phyloP scores from a whole-genome alignment of 2,329 filamentous ascomycete genomes.

The Aspergillus glaucus region DNA sequence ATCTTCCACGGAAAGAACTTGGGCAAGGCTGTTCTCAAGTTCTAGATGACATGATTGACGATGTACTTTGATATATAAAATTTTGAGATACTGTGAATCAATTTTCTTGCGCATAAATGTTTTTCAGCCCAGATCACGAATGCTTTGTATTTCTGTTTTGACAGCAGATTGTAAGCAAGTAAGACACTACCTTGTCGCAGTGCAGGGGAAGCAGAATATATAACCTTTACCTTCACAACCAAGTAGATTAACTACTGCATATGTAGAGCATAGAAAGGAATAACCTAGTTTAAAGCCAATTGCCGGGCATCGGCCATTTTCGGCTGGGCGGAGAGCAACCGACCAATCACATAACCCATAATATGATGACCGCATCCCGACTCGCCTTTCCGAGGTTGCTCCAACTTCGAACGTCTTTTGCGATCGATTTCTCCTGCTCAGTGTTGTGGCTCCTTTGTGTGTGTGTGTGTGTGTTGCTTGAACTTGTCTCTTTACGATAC shows the following conservation, averaged over 20 bases:
- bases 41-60: slow-evolving; percentile 36
- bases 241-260: neutral
- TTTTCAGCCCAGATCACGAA: too few relatives aligned
- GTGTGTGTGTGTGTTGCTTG: neutral
- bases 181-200: too few relatives aligned
- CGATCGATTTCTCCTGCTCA: neutral
- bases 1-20: slow-evolving; percentile 76
- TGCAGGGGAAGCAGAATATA: too few relatives aligned
- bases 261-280: neutral
- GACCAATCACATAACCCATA: slow-evolving; percentile 31
- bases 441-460: neutral
- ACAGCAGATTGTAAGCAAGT: too few relatives aligned
- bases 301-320: slow-evolving; percentile 28
- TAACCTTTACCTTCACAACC: too few relatives aligned
- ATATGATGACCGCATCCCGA: slow-evolving; percentile 36
- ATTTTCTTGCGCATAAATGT: too few relatives aligned
- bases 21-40: slow-evolving; percentile 76
- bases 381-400: slow-evolving; percentile 32
- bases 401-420: slow-evolving; percentile 9
- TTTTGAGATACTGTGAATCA: too few relatives aligned
- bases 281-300: neutral
- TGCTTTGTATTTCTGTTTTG: too few relatives aligned
- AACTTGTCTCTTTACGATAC: slow-evolving; percentile 21
- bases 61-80: neutral
- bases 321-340: slow-evolving; percentile 29